Base-by-base conservation (phyloP, 73 alveolate species). In the Halteria grandinella region DNA sequence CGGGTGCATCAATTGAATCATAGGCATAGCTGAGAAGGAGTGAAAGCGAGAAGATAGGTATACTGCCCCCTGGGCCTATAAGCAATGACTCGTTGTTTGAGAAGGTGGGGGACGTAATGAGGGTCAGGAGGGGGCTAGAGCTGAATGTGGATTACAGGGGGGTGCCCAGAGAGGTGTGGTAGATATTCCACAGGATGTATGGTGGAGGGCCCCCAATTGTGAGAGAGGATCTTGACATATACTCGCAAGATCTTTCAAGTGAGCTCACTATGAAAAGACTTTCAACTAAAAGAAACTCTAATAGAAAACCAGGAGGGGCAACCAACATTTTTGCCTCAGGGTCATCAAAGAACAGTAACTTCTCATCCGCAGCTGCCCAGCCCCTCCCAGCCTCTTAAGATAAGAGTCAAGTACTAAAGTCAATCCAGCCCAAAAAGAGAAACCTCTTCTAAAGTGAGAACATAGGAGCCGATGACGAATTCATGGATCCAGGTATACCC, bases 141-240 rank as follows among this genome's bases (percentile, higher is more conserved):
- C 34, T 66, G 14, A 66, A 66, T 31, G 32, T 27, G 28, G 34
- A 66, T 3, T 66, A 66, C 54, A 43, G 81, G 39, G 81, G 81
- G 27, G 81, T 66, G 20, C 41, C 41, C 31, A 66, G 31, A 31
- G 81, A 66, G n/a, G 81, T 66, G 15, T 66, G 81, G 81, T 8
- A 48, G 32, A 40, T 66, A 27, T 43, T 66, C 53, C 81, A 66
- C 21, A n/a, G 69, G 15, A 66, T 66, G 54, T 66, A 66, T 45
- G 81, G 81, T 15, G 81, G 81, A 10, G 81, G 81, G 11, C 81
- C 81, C 4, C 43, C 48, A 1, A 66, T 66, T 3, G 69, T 48
- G 4, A 66, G 81, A 45, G 69, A 66, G 4, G 47, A 66, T 3
- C n/a, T 66, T 14, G 81, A 66, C 15, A 45, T 66, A 17, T 66